Base-by-base conservation (phyloP, 1,139 yeast genomes). In the Suzukiozyma palmioleophila region DNA sequence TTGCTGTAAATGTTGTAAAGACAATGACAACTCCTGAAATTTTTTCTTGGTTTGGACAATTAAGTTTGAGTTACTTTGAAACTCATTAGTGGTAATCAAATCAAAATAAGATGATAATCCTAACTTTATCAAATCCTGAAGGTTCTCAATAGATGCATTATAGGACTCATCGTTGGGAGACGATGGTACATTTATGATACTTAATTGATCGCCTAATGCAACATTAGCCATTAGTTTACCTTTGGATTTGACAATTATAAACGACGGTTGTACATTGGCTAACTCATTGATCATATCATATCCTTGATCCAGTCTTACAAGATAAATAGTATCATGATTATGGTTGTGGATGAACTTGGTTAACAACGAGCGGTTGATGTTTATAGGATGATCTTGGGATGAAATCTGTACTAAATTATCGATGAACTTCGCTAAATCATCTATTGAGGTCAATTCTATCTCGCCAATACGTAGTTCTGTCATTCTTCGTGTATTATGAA, bases 1-100 rank as follows among this genome's bases (percentile, higher is more conserved):
- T 46, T 82, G 85, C 47, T 84, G 84, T 24, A 87, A 62, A 53
- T 83, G 83, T 45, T 81, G 80, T 27, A 89, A 65, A 0, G 94
- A 80, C 12, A 78, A 56, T 1, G 86, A 77, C 25, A 88, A 63
- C 46, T 87, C 96, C 27, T 76, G 75, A 42, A 89, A 73, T 52
- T 81, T 85, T 55, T 78, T 81, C 43, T 76, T 75, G 1, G 88
- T 72, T 8, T 39, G 25, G 21, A 34, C 21, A 32, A 41, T 57
- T 1, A 75, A 62, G 14, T 48, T 49, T 2, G 46, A 38, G 14
- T 47, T 44, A 16, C 13, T 13, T 6, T 25, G 25, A 12, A 42
- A 33, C n/a, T 51, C 51, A 6, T 50, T 52, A 18, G 45, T 48
- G 6, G 39, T 27, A 10, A 62, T 48, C 22, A 58, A 47, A 36